Evolutionary conservation across 441 rosid species (phyloP), one percentile per base, ranked within the genome.

Genomic region (Croton setiger): DNA sequence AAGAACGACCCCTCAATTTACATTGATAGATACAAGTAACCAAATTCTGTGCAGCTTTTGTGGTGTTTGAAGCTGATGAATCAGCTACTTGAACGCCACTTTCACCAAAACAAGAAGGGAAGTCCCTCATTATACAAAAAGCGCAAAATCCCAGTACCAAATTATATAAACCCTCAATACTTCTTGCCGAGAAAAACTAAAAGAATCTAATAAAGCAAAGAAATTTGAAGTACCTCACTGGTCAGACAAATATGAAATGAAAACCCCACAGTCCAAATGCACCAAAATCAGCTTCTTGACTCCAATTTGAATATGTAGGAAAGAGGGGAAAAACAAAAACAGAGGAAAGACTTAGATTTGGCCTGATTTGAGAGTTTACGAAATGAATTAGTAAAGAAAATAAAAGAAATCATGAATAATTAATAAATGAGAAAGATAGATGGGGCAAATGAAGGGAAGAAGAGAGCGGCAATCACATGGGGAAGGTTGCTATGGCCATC

Each of bases 21-120:
- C 85, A 86, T 72, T 83, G 90, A 79, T 93, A 91, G 63, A 93
- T 78, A 73, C 95, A 91, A 31, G 86, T 86, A 58, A 87, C 95
- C 75, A 87, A 61, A 71, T 91, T 91, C 76, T 88, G 97, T 31
- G 94, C 87, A 72, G 78, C 79, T 83, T 85, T 89, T 2, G 80
- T 60, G 2, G 85, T 62, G 66, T 65, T 78, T 48, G 88, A 81
- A 15, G 85, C 77, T 5, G 98, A 87, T 0, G 97, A 87, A 76
- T 91, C 93, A 54, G 95, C 94, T 39, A 91, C 87, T 74, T 93
- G 98, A 63, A 91, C 95, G 56, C 96, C 96, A 73, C 80, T 91
- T 78, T 93, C 98, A 71, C 96, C 93, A 65, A 91, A 93, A 82
- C 97, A 93, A 81, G 98, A 93, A 73, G 95, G 96, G 77, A 93